A percentile compares a stretch with the other conserved stretches of the same genome.
phyloP scores from a whole-genome alignment of 2,329 filamentous ascomycete species.

The Didymella arachidicola region DNA sequence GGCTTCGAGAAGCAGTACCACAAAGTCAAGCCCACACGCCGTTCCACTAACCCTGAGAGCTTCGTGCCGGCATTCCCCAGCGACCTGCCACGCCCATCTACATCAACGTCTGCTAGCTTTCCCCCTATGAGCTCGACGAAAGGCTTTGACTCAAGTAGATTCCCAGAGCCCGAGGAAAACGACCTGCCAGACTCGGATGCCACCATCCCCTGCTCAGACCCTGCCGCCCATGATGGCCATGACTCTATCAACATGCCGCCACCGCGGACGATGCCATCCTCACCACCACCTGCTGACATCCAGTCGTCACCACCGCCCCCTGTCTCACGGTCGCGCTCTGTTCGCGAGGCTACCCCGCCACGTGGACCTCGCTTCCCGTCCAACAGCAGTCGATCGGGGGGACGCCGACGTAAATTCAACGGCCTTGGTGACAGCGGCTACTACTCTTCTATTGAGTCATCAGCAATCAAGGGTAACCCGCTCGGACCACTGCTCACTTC shows the following conservation, averaged over 20 bases:
- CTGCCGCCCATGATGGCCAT: conserved; percentile 58
- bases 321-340: conserved; percentile 64
- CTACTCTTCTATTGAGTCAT: conserved; percentile 95
- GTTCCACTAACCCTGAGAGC: conserved; percentile 56
- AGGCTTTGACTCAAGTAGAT: conserved; percentile 59
- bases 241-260: conserved; percentile 54
- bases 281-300: conserved; percentile 74
- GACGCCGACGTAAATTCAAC: conserved; percentile 77
- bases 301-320: conserved; percentile 95
- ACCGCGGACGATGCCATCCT: conserved; percentile 65
- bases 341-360: conserved; percentile 77
- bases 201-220: conserved; percentile 61
- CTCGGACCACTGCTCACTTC: conserved; percentile 73
- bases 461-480: conserved; percentile 76
- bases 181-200: conserved; percentile 60
- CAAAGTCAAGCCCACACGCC: conserved; percentile 78
- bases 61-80: conserved; percentile 44
- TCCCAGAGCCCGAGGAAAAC: conserved; percentile 58
- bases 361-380: conserved; percentile 67
- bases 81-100: conserved; percentile 49
- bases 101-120: conserved; percentile 48
- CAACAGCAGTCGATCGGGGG: conserved; percentile 72
- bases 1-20: conserved; percentile 89
- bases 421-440: conserved; percentile 95
- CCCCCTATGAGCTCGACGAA: conserved; percentile 52